phyloP scores from a whole-genome alignment of 2,329 filamentous ascomycete species.

The Beauveria asiatica region DNA sequence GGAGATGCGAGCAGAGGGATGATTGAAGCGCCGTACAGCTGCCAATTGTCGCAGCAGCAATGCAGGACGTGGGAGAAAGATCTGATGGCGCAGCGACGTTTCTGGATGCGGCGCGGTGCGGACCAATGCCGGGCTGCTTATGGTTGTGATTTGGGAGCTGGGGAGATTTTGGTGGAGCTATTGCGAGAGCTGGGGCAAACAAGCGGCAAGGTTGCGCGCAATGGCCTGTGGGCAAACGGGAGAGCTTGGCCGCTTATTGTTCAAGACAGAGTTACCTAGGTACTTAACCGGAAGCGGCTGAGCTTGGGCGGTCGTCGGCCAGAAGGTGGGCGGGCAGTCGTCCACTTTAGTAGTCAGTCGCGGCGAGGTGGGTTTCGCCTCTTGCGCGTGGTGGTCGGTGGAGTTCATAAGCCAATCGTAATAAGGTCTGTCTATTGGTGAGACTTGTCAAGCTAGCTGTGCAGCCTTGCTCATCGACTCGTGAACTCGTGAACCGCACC shows the following conservation, averaged over 20 bases:
- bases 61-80: not conserved
- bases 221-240: not conserved
- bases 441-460: not conserved
- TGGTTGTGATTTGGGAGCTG: not conserved
- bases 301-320: not conserved
- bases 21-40: not conserved
- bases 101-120: constrained; percentile 7
- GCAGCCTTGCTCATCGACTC: constrained; percentile 6
- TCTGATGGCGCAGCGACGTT: not conserved
- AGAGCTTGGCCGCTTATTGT: not conserved
- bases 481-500: not conserved
- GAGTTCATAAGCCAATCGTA: constrained; percentile 5
- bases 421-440: not conserved
- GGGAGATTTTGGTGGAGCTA: constrained; percentile 3
- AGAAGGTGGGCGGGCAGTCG: constrained; percentile 4
- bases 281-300: constrained; percentile 8
- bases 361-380: constrained; percentile 7
- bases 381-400: not conserved
- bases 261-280: not conserved
- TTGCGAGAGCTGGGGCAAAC: not conserved
- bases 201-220: not conserved
- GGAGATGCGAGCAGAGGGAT: not conserved
- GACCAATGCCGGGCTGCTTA: constrained; percentile 6
- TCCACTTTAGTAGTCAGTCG: constrained; percentile 8
- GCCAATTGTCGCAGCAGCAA: not conserved